Conservation (phyloP, 116 monocot species). For the Zostera marina region DNA sequence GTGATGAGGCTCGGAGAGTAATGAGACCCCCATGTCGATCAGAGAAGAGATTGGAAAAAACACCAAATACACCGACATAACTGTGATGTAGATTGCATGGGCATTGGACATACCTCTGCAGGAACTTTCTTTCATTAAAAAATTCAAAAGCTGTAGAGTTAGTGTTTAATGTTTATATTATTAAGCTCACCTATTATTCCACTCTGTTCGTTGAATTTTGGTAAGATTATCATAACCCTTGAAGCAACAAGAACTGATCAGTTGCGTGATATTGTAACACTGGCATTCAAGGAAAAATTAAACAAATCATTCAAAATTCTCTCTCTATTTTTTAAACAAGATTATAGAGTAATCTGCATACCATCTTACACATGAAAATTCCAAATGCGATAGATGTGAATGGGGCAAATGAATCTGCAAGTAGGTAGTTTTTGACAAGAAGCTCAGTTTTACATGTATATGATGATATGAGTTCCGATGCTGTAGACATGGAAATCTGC, state of each 20-base stretch:
- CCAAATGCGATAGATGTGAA: conserved; percentile 45
- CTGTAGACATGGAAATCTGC: conserved; percentile 9
- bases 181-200: conserved; percentile 91
- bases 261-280: conserved; percentile 61
- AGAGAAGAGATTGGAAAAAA: conserved; percentile 63
- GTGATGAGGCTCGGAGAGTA: conserved; percentile 48
- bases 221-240: conserved; percentile 50
- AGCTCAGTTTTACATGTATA: conserved; percentile 47
- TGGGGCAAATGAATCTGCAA: conserved; percentile 45
- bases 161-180: neutral
- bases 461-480: conserved; percentile 18
- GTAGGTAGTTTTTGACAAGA: conserved; percentile 52
- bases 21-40: conserved; percentile 22
- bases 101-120: conserved; percentile 79
- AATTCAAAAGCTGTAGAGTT: neutral
- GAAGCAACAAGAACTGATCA: conserved; percentile 44
- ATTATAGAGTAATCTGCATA: conserved; percentile 2
- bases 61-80: conserved; percentile 55
- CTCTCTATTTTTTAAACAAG: neutral
- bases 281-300: conserved; percentile 8
- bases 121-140: neutral
- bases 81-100: conserved; percentile 79
- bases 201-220: conserved; percentile 65
- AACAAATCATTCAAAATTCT: neutral
- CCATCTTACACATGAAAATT: conserved; percentile 72